Conservation (phyloP, 805 yeast species). For the Teunomyces stri region DNA sequence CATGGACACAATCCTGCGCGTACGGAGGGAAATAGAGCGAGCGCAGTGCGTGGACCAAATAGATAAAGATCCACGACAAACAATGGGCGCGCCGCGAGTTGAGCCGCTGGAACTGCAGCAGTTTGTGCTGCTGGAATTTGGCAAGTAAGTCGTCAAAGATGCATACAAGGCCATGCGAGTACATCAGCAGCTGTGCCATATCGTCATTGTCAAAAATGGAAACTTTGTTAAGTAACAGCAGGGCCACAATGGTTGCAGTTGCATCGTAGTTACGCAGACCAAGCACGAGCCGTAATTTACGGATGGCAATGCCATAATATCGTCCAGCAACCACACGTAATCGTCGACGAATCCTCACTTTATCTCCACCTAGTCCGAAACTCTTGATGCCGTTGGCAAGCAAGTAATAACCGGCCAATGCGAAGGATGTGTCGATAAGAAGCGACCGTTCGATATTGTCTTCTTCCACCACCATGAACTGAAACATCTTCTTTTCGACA, state of each 20-base stretch:
- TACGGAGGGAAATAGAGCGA: conserved; percentile 6
- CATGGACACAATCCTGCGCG: not conserved
- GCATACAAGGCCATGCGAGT: conserved; percentile 20
- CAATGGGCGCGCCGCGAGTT: not conserved
- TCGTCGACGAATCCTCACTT: not conserved
- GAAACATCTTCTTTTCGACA: conserved; percentile 7
- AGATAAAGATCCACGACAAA: not conserved
- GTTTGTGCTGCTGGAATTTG: conserved; percentile 2
- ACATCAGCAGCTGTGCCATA: conserved; percentile 16
- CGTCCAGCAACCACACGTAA: conserved; percentile 2
- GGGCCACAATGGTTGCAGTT: conserved; percentile 16
- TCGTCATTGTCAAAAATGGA: conserved; percentile 20
- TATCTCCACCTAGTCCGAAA: not conserved
- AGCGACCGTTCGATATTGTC: not conserved
- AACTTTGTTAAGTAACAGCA: conserved; percentile 19
- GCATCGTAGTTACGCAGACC: conserved; percentile 9
- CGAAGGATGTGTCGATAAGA: conserved; percentile 6
- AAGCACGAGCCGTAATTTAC: conserved; percentile 5
- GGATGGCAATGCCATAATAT: conserved; percentile 14
- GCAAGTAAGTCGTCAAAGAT: conserved; percentile 15
- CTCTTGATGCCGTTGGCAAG: conserved; percentile 9
- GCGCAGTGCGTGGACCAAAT: not conserved
- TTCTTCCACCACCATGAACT: not conserved
- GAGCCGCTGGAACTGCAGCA: not conserved
- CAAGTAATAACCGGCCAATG: conserved; percentile 9